Base-by-base conservation (phyloP, 306 rosid species). In the Fragaria vesca region DNA sequence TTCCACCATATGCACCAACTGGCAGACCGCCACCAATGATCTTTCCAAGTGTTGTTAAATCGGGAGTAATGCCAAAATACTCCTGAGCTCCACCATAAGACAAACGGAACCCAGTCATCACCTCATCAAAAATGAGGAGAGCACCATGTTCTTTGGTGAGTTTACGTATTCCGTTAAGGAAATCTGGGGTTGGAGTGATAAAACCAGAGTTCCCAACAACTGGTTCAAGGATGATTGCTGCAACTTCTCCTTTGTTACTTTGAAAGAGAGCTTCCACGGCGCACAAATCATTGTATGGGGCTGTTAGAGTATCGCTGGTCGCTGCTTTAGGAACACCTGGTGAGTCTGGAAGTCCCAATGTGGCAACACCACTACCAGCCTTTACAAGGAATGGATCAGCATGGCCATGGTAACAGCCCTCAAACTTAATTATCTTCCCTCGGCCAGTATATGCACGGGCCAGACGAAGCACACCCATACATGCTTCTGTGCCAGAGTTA, bases 381-480 rank as follows among this genome's bases (percentile, higher is more conserved):
- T 91, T 89, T 38, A 95, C 97, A 57, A 95, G 97, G 83, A 93
- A 95, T 62, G 98, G 97, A 83, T 95, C 99, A 0, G 98, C 99
- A 72, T 95, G 99, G 61, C 99, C 99, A 68, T 95, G 99, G 83
- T 95, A 93, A 85, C 99, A 95, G 18, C 99, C 98, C 85, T 93
- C 99, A 72, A 95, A 90, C 87, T 95, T 95, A 79, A 93, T 88
- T 72, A 95, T 77, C 83, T 93, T 95, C 74, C 81, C 86, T 70
- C 68, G 88, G 7, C 96, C 82, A 0, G 99, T 93, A 82, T 40
- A 95, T 69, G 99, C 99, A 45, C 97, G 97, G 20, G 94, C 91
- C 30, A 93, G 83, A 12, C 98, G 97, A 78, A 93, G 96, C 40
- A 91, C 93, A 20, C 94, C 96, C 97, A 95, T 91, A 80, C 99